phyloP scores from a whole-genome alignment of 192 early-diverging fungal genomes.

The Backusella westeae region DNA sequence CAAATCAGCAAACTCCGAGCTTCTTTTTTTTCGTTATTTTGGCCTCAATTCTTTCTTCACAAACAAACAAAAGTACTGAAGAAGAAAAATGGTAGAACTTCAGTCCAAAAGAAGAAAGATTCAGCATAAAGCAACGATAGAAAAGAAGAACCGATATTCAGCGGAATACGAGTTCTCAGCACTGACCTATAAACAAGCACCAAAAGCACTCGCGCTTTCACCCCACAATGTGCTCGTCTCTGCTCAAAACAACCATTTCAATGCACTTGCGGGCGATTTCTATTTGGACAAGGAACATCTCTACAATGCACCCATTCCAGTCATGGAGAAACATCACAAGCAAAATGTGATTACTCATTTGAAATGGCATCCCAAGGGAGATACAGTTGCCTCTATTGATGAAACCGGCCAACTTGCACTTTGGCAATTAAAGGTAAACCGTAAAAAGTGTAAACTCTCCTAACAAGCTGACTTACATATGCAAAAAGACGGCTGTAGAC shows the following conservation, averaged over 20 bases:
- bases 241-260: constrained; percentile 14
- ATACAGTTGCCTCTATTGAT: constrained; percentile 28
- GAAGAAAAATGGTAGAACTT: not conserved
- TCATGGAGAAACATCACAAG: constrained; percentile 27
- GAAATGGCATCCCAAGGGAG: constrained; percentile 37
- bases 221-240: constrained; percentile 12
- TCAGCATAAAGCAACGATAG: not conserved
- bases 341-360: constrained; percentile 32
- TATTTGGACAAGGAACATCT: constrained; percentile 8
- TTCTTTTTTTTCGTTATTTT: not conserved
- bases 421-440: constrained; percentile 32
- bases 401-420: constrained; percentile 35
- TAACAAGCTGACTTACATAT: not conserved
- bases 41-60: not conserved
- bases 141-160: constrained; percentile 9
- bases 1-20: not conserved
- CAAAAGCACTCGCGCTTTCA: constrained; percentile 1
- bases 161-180: constrained; percentile 9
- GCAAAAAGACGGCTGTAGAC: constrained; percentile 18
- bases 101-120: not conserved
- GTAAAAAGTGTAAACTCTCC: too few relatives aligned
- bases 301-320: constrained; percentile 8
- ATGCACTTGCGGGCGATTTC: constrained; percentile 18
- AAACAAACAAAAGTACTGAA: not conserved
- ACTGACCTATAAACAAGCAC: constrained; percentile 16